A percentile compares a stretch with the other conserved stretches of the same genome.
These are phyloP conservation scores for Fonsecaea monophora DNA, from an alignment of 2,329 filamentous ascomycete species.

Conservation along the genomic window DNA sequence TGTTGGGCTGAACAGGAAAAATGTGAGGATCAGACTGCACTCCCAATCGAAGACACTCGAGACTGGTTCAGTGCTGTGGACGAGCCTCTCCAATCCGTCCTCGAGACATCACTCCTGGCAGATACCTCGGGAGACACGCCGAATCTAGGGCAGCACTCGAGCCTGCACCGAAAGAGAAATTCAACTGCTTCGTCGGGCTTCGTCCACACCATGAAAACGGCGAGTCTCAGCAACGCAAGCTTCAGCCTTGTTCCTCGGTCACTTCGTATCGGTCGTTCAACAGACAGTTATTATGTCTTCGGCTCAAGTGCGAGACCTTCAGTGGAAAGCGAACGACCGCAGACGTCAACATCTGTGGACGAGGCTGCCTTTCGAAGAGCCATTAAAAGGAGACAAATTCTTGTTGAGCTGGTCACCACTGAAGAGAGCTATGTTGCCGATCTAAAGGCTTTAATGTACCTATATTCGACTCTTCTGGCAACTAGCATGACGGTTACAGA, in stretches of 20 bases:
- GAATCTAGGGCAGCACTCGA: not conserved
- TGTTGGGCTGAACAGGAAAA: not conserved
- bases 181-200: slow-evolving; percentile 79
- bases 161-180: slow-evolving; percentile 58
- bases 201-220: slow-evolving; percentile 80
- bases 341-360: slow-evolving; percentile 62
- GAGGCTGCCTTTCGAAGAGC: slow-evolving; percentile 74
- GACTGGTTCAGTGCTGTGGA: slow-evolving; percentile 14
- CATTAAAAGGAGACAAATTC: slow-evolving; percentile 74
- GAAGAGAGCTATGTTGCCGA: slow-evolving; percentile 91
- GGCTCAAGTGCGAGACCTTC: slow-evolving; percentile 65
- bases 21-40: not conserved
- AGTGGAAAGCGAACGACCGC: slow-evolving; percentile 61
- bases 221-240: slow-evolving; percentile 77
- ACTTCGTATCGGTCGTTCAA: slow-evolving; percentile 64
- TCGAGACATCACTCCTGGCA: not conserved
- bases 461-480: slow-evolving; percentile 76
- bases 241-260: slow-evolving; percentile 71
- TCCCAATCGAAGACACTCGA: slow-evolving; percentile 1
- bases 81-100: not conserved
- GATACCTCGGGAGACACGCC: not conserved
- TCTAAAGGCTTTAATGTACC: slow-evolving; percentile 82
- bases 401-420: slow-evolving; percentile 84
- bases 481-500: slow-evolving; percentile 71
- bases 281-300: slow-evolving; percentile 68